Evolutionary conservation across 106 monocot species (phyloP), one percentile per base, ranked within the genome.

Genomic region (Platanthera zijinensis): DNA sequence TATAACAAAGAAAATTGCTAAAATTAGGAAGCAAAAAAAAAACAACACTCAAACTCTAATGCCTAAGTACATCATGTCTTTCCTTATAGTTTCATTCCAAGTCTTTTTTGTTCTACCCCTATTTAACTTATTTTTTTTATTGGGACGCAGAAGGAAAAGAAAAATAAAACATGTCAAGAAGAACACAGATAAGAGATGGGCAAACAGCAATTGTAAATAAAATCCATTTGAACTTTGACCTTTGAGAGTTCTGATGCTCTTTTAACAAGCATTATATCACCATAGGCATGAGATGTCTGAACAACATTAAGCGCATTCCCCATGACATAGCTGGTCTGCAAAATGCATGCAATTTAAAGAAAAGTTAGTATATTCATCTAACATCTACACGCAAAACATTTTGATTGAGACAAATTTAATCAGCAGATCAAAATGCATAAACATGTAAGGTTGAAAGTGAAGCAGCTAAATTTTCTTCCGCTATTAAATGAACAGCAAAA

Each of bases 281-380:
- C 94, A 88, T 86, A 99, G 75, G 99, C 86, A 84, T 94, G 83
- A 69, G 80, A 85, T 80, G 94, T 92, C 77, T 88, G 99, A 49
- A 90, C 75, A 80, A 87, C 92, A 87, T 99, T 94, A 68, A 99
- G 91, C 67, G 92, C 88, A 25, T 64, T 77, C 51, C 91, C 88
- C 82, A 99, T 94, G 12, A 79, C 83, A 84, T 80, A 85, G 57
- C 92, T 80, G 52, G 99, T 92, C 99, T 99, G 94, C 77, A 86
- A 78, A 81, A 59, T 74, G 19, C n/a, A 51, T 22, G 11, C 3
- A 72, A 72, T 50, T 48, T 13, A n/a, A 70, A 72, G 8, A 51
- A 51, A 51, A 72, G 51, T 72, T 72, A 72, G 51, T 25, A 21
- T 72, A 50, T 51, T 50, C 51, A 4, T 72, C 9, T 72, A 28